Evolutionary conservation across 768 basidiomycete genomes (phyloP), one percentile per base, ranked within the genome.

Genomic region (Kwoniella europaea): DNA sequence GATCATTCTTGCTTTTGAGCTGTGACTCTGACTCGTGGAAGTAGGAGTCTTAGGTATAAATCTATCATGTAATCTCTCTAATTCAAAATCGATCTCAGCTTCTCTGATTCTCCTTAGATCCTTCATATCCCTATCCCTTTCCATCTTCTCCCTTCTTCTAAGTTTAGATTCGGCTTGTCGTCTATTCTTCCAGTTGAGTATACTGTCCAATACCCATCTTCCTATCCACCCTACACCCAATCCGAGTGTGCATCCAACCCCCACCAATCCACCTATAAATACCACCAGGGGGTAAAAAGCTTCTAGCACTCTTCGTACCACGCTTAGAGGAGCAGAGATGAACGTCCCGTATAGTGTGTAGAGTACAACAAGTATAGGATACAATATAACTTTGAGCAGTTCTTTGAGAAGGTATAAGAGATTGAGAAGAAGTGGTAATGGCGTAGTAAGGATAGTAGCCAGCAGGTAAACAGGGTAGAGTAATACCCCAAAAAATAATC

Each of bases 331-430:
- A 35, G 50, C 72, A 2, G 63, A 6, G 27, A 81, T 27, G 62
- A 81, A 77, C 2, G 74, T 68, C 22, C 64, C 29, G 13, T 61
- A 61, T 4, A 79, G 16, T 10, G 71, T 22, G 44, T 65, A 62
- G n/a, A 63, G 24, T 3, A 88, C 4, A 89, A 91, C 7, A 90
- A 92, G 0, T 91, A 94, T 82, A 91, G 92, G 92, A 90, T 93
- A 77, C 85, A 91, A 3, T 89, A 93, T 75, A 90, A 92, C 0
- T 80, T 92, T 52, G 90, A 93, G 73, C 90, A 92, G 0, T 79
- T 92, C 29, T 90, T 91, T 0, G 91, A 94, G 83, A 84, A 92
- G 64, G 78, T 93, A 63, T 90, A 93, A 76, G 85, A 67, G 27
- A 46, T 78, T 74, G 59, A 73, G 46, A 7, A 79, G 43, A 56